These are phyloP conservation scores for Inga leiocalycina DNA, from an alignment of 306 rosid genomes.

Conservation along the genomic window DNA sequence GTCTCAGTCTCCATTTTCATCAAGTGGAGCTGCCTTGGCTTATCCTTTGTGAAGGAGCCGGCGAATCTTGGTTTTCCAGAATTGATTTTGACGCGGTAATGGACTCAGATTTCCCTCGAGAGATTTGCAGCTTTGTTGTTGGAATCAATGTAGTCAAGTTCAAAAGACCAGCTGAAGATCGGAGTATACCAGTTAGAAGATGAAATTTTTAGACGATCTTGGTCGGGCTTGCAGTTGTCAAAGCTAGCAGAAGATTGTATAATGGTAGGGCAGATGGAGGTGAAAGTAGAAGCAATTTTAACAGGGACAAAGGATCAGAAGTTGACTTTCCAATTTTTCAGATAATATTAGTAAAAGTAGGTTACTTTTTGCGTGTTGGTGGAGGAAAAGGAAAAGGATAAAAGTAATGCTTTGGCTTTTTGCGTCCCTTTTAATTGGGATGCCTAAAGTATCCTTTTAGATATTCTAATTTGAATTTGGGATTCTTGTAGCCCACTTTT, in stretches of 20 bases:
- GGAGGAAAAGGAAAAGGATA: too few relatives aligned
- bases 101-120: constrained; percentile 15
- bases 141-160: constrained; percentile 79
- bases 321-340: not conserved
- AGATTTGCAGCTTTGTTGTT: constrained; percentile 14
- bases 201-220: constrained; percentile 40
- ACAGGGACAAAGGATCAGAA: too few relatives aligned
- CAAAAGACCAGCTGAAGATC: constrained; percentile 74
- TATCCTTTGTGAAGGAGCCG: constrained; percentile 84
- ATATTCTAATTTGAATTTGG: too few relatives aligned
- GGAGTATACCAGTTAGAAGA: constrained; percentile 82
- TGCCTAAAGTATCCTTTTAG: too few relatives aligned
- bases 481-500: too few relatives aligned
- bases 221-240: constrained; percentile 40
- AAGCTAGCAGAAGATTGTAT: constrained; percentile 51
- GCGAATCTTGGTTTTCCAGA: constrained; percentile 45
- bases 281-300: constrained; percentile 58
- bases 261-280: constrained; percentile 37
- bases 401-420: too few relatives aligned
- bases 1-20: constrained; percentile 51
- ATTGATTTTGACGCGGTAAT: constrained; percentile 25
- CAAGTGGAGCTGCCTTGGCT: constrained; percentile 79
- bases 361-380: too few relatives aligned
- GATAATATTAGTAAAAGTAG: not conserved
- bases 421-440: too few relatives aligned